Conservation (phyloP, 176 grass and related monocot genomes). For the Bonia amplexicaulis region DNA sequence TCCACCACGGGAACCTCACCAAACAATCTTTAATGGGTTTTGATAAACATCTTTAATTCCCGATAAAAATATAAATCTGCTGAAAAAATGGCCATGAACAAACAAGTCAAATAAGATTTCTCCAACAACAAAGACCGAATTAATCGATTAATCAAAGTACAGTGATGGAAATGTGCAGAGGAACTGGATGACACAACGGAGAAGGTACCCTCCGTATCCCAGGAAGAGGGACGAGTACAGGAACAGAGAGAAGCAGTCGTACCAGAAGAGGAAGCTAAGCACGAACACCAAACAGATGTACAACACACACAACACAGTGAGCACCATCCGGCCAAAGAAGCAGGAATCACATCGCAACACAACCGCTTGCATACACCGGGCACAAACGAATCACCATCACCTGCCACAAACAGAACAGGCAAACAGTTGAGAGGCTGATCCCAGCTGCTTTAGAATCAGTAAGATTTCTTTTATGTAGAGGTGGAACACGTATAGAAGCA, state of each 20-base stretch:
- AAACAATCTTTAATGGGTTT: not conserved
- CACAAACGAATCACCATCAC: constrained; percentile 1
- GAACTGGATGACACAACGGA: constrained; percentile 3
- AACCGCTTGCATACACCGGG: not conserved
- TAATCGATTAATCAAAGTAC: constrained; percentile 14
- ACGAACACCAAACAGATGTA: not conserved
- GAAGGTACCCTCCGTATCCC: not conserved
- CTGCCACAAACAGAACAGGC: not conserved
- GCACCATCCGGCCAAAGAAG: not conserved
- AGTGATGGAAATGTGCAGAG: constrained; percentile 4
- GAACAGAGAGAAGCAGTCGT: not conserved
- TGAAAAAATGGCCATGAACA: not conserved
- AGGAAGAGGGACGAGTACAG: not conserved
- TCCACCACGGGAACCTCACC: not conserved
- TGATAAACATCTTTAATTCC: not conserved
- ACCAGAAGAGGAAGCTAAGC: not conserved
- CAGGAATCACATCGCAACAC: not conserved
- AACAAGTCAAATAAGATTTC: not conserved
- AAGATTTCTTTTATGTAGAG: not conserved
- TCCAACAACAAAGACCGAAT: not conserved
- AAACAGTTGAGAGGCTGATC: not conserved
- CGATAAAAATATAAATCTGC: not conserved
- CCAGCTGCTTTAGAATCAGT: not conserved
- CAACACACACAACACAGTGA: constrained; percentile 6
- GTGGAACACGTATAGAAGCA: not conserved